Conservation (phyloP, 305 asterid species). For the Solanum chacoense region DNA sequence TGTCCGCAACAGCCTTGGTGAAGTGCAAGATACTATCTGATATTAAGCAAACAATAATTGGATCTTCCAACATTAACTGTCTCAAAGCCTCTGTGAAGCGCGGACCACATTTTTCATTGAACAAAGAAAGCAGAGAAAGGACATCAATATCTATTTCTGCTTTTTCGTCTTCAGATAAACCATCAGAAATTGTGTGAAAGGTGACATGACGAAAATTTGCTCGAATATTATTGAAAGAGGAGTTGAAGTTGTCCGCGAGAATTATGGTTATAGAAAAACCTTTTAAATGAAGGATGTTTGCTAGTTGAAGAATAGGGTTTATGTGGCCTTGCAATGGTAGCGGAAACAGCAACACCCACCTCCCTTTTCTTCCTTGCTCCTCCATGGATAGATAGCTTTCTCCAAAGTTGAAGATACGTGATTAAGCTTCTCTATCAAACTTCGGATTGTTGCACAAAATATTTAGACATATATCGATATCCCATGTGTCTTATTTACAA, state of each 20-base stretch:
- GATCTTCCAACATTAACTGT: too few species aligned
- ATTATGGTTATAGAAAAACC: constrained; percentile 34
- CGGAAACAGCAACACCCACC: constrained; percentile 24
- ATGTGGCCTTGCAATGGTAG: constrained; percentile 38
- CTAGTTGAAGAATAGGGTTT: constrained; percentile 38
- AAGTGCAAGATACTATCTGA: too few species aligned
- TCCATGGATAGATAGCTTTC: background rate
- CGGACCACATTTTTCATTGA: constrained; percentile 16
- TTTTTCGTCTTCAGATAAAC: constrained; percentile 4
- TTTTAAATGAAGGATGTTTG: constrained; percentile 28
- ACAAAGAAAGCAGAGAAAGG: constrained; percentile 5
- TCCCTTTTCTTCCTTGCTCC: constrained; percentile 6
- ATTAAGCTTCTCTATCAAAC: background rate
- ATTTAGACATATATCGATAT: background rate
- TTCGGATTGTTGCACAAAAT: background rate
- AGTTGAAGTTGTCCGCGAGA: constrained; percentile 18
- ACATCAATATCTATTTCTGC: constrained; percentile 1
- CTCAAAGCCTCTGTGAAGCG: constrained; percentile 2
- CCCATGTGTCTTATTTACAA: too few species aligned
- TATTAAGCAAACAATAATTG: too few species aligned
- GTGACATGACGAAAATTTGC: constrained; percentile 28
- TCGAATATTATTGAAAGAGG: constrained; percentile 17
- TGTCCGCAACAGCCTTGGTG: too few species aligned
- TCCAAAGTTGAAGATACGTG: background rate
- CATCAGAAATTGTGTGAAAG: constrained; percentile 15